These are phyloP conservation scores for Harringtonia aguacate DNA, from an alignment of 2,329 filamentous ascomycete species.

Conservation along the genomic window DNA sequence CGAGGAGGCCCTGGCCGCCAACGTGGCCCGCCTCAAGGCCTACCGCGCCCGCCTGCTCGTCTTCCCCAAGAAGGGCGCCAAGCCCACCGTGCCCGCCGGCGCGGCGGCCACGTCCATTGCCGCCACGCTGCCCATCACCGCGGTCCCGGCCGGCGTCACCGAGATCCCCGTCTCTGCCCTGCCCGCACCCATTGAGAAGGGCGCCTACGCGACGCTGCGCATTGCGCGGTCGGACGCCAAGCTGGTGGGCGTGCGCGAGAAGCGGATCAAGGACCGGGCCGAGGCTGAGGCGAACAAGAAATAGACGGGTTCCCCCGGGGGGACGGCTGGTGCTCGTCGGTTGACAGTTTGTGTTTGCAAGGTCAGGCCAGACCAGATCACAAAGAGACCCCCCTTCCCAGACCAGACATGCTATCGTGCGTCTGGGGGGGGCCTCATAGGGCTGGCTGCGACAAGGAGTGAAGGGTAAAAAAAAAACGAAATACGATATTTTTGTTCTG, in stretches of 20 bases:
- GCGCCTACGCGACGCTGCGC: constrained; percentile 76
- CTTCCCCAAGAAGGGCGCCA: constrained; percentile 95
- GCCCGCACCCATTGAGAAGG: constrained; percentile 65
- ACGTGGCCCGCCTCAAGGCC: constrained; percentile 95
- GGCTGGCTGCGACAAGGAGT: too few species aligned
- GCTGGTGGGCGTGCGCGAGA: constrained; percentile 75
- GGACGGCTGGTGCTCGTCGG: too few species aligned
- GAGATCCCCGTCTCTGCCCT: constrained; percentile 77
- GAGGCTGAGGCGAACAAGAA: constrained; percentile 80
- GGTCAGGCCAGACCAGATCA: too few species aligned
- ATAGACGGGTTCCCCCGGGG: too few species aligned
- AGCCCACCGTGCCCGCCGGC: constrained; percentile 80
- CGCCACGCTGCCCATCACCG: constrained; percentile 61
- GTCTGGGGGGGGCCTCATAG: too few species aligned
- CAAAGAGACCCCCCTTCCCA: too few species aligned
- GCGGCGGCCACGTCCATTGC: constrained; percentile 49
- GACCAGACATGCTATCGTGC: too few species aligned
- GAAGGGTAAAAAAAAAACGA: neutral
- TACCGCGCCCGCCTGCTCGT: constrained; percentile 95
- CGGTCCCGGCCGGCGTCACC: constrained; percentile 52
- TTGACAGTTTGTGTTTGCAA: neutral
- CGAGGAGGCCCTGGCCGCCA: constrained; percentile 87
- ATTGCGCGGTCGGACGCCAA: constrained; percentile 74
- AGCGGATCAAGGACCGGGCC: constrained; percentile 81
- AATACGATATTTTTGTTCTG: neutral